Percentiles rank a stretch among this genome's conserved stretches.
Evolutionary conservation across 352 stramenopile genomes (phyloP).

Genomic region (Globisporangium echinulatum): DNA sequence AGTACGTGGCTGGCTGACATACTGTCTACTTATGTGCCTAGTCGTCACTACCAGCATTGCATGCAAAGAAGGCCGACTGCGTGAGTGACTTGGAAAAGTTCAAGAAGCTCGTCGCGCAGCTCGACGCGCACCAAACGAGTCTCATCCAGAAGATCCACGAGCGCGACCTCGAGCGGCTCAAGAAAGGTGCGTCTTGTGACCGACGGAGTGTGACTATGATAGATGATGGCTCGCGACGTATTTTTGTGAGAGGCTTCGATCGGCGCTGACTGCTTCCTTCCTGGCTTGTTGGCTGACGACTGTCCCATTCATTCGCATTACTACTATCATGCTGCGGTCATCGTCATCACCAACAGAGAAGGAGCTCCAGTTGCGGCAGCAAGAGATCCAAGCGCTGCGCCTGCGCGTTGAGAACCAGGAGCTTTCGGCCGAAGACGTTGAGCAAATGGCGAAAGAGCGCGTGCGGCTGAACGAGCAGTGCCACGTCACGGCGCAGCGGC

Average conservation of each 20-base stretch:
- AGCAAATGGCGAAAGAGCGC: slow-evolving; percentile 66
- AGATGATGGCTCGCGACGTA: neutral
- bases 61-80: slow-evolving; percentile 84
- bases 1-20: neutral
- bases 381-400: slow-evolving; percentile 56
- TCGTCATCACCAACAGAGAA: slow-evolving; percentile 29
- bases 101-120: slow-evolving; percentile 74
- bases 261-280: too few species aligned
- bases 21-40: slow-evolving; percentile 1
- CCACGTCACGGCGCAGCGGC: slow-evolving; percentile 50
- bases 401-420: slow-evolving; percentile 76
- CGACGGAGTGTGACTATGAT: neutral
- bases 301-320: neutral
- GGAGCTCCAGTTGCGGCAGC: slow-evolving; percentile 33
- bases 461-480: slow-evolving; percentile 68
- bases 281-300: neutral
- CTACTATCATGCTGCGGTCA: slow-evolving; percentile 1
- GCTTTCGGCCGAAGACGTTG: slow-evolving; percentile 66
- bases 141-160: slow-evolving; percentile 88
- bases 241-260: too few species aligned
- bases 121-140: slow-evolving; percentile 68
- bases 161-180: slow-evolving; percentile 55
- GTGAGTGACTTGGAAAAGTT: slow-evolving; percentile 91
- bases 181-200: slow-evolving; percentile 59
- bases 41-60: slow-evolving; percentile 67